These are phyloP conservation scores for Letharia columbiana DNA, from an alignment of 495 filamentous ascomycete genomes.

Conservation along the genomic window DNA sequence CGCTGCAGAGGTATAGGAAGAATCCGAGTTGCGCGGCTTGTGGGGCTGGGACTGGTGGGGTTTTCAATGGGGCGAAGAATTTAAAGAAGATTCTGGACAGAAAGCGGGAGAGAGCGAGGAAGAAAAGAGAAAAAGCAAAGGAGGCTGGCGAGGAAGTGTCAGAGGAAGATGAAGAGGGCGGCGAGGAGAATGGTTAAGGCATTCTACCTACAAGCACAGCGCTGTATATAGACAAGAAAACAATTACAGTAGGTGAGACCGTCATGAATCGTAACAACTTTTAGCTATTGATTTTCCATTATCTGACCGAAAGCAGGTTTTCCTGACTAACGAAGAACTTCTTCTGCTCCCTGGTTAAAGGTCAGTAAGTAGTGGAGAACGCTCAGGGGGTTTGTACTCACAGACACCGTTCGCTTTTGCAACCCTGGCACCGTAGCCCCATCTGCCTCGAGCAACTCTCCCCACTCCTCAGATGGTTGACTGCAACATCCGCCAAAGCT, in stretches of 20 bases:
- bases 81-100: slow-evolving; percentile 72
- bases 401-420: slow-evolving; percentile 79
- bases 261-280: neutral
- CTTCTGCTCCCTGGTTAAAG: slow-evolving; percentile 58
- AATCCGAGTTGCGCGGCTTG: slow-evolving; percentile 81
- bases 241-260: neutral
- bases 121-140: slow-evolving; percentile 58
- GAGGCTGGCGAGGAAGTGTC: slow-evolving; percentile 62
- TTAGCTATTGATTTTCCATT: neutral
- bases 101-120: slow-evolving; percentile 65
- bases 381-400: neutral
- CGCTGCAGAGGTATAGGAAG: slow-evolving; percentile 71
- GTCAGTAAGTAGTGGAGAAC: neutral
- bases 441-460: slow-evolving; percentile 70
- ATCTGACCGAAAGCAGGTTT: slow-evolving; percentile 20
- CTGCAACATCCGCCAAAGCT: slow-evolving; percentile 80
- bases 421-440: slow-evolving; percentile 86
- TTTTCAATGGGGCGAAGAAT: slow-evolving; percentile 83
- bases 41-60: slow-evolving; percentile 72
- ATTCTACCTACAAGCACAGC: neutral
- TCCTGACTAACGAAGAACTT: slow-evolving; percentile 69
- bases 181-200: neutral
- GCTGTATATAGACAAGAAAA: neutral
- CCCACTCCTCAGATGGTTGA: slow-evolving; percentile 63
- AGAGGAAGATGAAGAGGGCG: slow-evolving; percentile 49